Evolutionary conservation across 192 early-diverging fungal genomes (phyloP), one percentile per base, ranked within the genome.

Genomic region (Podochytrium sp.): DNA sequence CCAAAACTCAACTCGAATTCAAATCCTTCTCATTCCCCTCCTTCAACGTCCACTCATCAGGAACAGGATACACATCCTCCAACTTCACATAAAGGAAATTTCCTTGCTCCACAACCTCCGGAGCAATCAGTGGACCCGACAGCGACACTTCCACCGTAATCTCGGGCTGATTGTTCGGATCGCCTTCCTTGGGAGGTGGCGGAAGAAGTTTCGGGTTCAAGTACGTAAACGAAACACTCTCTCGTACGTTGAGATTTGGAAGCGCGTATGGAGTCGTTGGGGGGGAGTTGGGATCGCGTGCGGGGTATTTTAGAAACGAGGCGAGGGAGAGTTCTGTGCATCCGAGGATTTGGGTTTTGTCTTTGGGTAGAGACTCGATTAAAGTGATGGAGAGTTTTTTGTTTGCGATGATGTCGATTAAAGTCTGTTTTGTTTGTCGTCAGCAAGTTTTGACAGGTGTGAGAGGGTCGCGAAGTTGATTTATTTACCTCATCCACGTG

Each of bases 21-120:
- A 83, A 60, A 78, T 89, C 87, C 57, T 89, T 89, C 64, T 89
- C 87, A 41, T 76, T 87, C 33, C 84, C 84, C 50, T 89, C 87
- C 70, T 84, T 87, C 14, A 86, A 58, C 6, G 75, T 83, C 87
- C 87, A 89, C 56, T 89, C 87, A 32, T 89, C 87, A 1, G 87
- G 87, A 5, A 87, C 83, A 34, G 87, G 87, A 40, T 66, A 75
- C 51, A 86, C 42, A 42, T 87, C 85, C 14, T 81, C 79, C n/a
- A 85, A 52, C 37, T 73, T 72, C 40, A 89, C 35, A 25, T 71
- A 76, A 23, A 87, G 53, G 50, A 87, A 89, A 35, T 79, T 86
- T 49, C 85, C 84, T 14, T 70, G 72, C 32, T 81, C 84, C 30
- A 84, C 74, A 20, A 83, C 60, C 27, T 85, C 82, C 0, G 84